A percentile compares a stretch with the other conserved stretches of the same genome.
phyloP scores from a whole-genome alignment of 495 filamentous ascomycete genomes.

The Amorphotheca resinae region DNA sequence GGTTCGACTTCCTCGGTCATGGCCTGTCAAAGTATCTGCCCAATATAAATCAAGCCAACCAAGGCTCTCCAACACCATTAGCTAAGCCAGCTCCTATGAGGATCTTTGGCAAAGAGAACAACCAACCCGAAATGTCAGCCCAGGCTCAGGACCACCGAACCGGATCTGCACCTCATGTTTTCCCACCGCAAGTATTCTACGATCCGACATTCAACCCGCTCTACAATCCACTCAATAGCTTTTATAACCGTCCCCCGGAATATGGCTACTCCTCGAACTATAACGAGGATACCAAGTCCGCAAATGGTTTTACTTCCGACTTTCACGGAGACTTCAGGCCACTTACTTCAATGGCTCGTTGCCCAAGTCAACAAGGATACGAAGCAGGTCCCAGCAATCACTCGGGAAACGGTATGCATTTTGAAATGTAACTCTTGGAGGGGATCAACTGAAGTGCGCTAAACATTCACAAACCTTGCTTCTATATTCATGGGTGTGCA shows the following conservation, averaged over 20 bases:
- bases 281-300: not conserved
- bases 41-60: not conserved
- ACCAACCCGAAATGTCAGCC: not conserved
- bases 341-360: not conserved
- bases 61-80: slow-evolving; percentile 11
- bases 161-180: slow-evolving; percentile 13
- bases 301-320: slow-evolving; percentile 1
- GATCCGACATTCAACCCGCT: slow-evolving; percentile 31
- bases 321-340: slow-evolving; percentile 13
- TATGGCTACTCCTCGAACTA: slow-evolving; percentile 10
- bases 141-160: slow-evolving; percentile 1
- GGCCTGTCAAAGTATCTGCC: slow-evolving; percentile 2
- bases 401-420: slow-evolving; percentile 4
- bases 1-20: slow-evolving; percentile 15
- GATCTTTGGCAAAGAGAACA: slow-evolving; percentile 11
- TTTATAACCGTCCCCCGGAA: not conserved
- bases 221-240: slow-evolving; percentile 20
- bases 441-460: too few relatives aligned
- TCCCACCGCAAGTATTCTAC: slow-evolving; percentile 21
- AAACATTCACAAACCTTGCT: too few relatives aligned
- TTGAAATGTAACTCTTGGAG: slow-evolving; percentile 5
- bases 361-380: not conserved
- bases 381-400: slow-evolving; percentile 1
- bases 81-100: slow-evolving; percentile 6
- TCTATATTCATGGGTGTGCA: too few relatives aligned